Evolutionary conservation across 805 yeast species (phyloP), one percentile per base, ranked within the genome.

Genomic region (Candida taoyuanica): DNA sequence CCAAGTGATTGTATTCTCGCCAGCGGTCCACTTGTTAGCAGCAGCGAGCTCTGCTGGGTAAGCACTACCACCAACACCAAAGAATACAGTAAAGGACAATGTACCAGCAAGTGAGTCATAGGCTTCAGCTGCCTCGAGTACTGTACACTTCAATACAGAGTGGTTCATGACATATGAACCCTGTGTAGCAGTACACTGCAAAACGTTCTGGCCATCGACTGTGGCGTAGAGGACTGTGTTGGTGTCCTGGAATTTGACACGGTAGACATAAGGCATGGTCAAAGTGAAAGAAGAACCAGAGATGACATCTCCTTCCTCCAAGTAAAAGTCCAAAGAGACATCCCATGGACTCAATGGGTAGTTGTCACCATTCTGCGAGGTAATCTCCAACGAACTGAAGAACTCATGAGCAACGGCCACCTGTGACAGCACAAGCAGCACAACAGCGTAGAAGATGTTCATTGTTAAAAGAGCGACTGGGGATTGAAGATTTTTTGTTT

Each of bases 61-160:
- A 4, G 51, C 33, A 18, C 62, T 55, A 24, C 62, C 68, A 46
- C 70, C 71, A 40, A 44, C 56, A 36, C 55, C 56, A 33, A 64
- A 63, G 33, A 53, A 52, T 3, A 62, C 47, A 8, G 57, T 48
- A 18, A 59, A 52, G 3, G 56, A 42, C 5, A 65, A 44, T 3
- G 52, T 30, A 17, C 69, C 71, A 3, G 45, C 29, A 13, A 61
- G 26, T 4, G 29, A 37, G 30, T 43, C 36, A 5, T 32, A 37
- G 30, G 41, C 51, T 6, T 54, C 28, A 20, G 44, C 56, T 9
- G 40, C 43, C 8, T 28, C 19, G 13, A 37, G 33, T 7, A 63
- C 55, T 7, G 40, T 42, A 52, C 70, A 65, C 19, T 49, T 42
- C 18, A 65, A 33, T 7, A 51, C 42, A 2, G 70, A 58, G 17